phyloP scores from a whole-genome alignment of 805 yeast genomes.

The Metschnikowia shivogae region DNA sequence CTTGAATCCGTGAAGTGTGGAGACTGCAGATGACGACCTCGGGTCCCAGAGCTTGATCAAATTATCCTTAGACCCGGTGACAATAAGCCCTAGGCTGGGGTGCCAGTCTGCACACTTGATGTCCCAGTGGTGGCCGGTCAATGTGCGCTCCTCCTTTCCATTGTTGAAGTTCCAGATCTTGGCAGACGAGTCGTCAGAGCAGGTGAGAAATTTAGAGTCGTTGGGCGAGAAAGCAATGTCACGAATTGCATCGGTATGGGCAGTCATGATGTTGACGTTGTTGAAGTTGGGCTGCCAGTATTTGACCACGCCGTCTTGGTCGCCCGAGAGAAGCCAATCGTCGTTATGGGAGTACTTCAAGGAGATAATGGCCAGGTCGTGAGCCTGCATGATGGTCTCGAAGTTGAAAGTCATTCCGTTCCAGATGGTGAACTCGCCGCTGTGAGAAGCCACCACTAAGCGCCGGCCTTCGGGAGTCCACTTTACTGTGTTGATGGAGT shows the following conservation, averaged over 20 bases:
- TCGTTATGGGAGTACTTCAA: slow-evolving; percentile 82
- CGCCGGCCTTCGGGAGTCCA: slow-evolving; percentile 98
- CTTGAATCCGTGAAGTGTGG: slow-evolving; percentile 86
- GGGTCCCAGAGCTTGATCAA: slow-evolving; percentile 96
- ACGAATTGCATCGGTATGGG: slow-evolving; percentile 77
- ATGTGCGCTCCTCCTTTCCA: slow-evolving; percentile 72
- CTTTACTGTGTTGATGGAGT: slow-evolving; percentile 81
- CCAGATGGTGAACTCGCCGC: slow-evolving; percentile 97
- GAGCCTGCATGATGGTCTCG: slow-evolving; percentile 98
- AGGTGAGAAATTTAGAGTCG: slow-evolving; percentile 88
- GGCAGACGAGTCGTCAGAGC: slow-evolving; percentile 85
- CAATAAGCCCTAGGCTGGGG: slow-evolving; percentile 77
- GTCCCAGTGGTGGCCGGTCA: slow-evolving; percentile 98
- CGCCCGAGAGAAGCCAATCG: slow-evolving; percentile 93
- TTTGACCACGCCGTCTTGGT: slow-evolving; percentile 85
- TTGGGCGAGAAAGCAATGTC: slow-evolving; percentile 88
- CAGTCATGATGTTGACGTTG: slow-evolving; percentile 76
- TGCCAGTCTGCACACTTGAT: slow-evolving; percentile 98
- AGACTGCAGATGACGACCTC: slow-evolving; percentile 63
- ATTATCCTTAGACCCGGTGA: slow-evolving; percentile 93
- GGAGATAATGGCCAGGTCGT: slow-evolving; percentile 81
- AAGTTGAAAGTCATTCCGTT: slow-evolving; percentile 92
- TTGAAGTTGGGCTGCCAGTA: slow-evolving; percentile 98
- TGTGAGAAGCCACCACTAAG: slow-evolving; percentile 80
- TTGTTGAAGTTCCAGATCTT: slow-evolving; percentile 95